phyloP scores from a whole-genome alignment of 2,329 filamentous ascomycete species.

The Ophiognomonia clavigignenti-juglandacearum region DNA sequence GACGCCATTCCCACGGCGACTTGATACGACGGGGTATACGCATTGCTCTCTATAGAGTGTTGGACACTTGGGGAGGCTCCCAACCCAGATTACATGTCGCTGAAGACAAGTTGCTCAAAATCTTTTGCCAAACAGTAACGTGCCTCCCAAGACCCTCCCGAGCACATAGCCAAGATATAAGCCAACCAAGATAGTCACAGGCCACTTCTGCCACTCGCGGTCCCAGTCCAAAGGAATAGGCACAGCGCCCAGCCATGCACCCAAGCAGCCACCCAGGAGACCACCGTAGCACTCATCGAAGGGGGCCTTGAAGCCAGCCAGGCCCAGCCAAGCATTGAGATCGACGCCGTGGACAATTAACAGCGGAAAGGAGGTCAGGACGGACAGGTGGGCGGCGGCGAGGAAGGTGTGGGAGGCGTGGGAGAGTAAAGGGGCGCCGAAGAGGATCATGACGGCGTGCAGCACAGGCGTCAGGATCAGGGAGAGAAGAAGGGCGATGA shows the following conservation, averaged over 20 bases:
- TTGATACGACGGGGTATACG: no score
- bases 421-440: slow-evolving; percentile 84
- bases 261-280: slow-evolving; percentile 69
- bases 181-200: slow-evolving; percentile 82
- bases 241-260: slow-evolving; percentile 89
- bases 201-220: slow-evolving; percentile 98
- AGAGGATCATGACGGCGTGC: slow-evolving; percentile 69
- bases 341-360: slow-evolving; percentile 85
- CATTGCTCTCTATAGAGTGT: no score
- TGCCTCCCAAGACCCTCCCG: slow-evolving; percentile 60
- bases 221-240: slow-evolving; percentile 98
- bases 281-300: slow-evolving; percentile 83
- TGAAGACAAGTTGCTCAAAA: slow-evolving; percentile 23
- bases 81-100: neutral
- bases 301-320: slow-evolving; percentile 63
- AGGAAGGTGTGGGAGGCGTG: slow-evolving; percentile 75
- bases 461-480: slow-evolving; percentile 63
- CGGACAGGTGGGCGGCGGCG: slow-evolving; percentile 73
- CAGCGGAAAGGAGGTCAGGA: slow-evolving; percentile 73
- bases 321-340: slow-evolving; percentile 61
- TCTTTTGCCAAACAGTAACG: slow-evolving; percentile 41
- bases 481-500: slow-evolving; percentile 53
- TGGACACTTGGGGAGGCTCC: no score
- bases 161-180: slow-evolving; percentile 73
- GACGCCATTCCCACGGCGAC: no score